Percentiles rank a stretch among this genome's conserved stretches.
phyloP scores from a whole-genome alignment of 2,329 filamentous ascomycete genomes.

The Fusarium coffeatum region DNA sequence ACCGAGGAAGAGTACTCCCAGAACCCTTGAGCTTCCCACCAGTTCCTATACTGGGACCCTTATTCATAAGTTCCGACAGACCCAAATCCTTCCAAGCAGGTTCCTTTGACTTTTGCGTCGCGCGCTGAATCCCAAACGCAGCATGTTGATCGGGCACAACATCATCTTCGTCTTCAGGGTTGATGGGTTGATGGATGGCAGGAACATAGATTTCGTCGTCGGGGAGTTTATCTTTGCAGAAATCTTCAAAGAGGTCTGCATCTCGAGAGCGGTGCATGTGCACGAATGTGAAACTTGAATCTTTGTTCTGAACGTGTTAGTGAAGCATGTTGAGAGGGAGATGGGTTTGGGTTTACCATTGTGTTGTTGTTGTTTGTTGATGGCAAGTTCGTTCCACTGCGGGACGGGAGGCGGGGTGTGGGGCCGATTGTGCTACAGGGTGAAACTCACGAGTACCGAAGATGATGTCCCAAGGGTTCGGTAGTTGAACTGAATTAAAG shows the following conservation, averaged over 20 bases:
- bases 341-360: not conserved
- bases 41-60: constrained; percentile 60
- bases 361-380: constrained; percentile 24
- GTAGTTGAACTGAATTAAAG: not conserved
- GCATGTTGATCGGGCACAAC: constrained; percentile 90
- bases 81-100: constrained; percentile 84
- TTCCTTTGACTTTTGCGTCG: constrained; percentile 77
- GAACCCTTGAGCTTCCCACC: constrained; percentile 38
- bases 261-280: constrained; percentile 79
- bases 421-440: constrained; percentile 13
- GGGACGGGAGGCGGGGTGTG: constrained; percentile 32
- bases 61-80: constrained; percentile 75
- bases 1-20: constrained; percentile 27
- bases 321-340: not conserved
- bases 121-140: constrained; percentile 85
- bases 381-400: constrained; percentile 11
- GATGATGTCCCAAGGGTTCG: not conserved
- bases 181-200: constrained; percentile 81
- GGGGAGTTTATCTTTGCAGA: constrained; percentile 76
- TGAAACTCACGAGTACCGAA: not conserved
- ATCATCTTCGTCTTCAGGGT: constrained; percentile 89
- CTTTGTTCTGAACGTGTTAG: constrained; percentile 68
- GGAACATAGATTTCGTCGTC: constrained; percentile 86
- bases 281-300: constrained; percentile 79
- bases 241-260: constrained; percentile 83